Evolutionary conservation across 2,329 filamentous ascomycete species (phyloP), one percentile per base, ranked within the genome.

Genomic region (Graphiopsis chlorocephala): DNA sequence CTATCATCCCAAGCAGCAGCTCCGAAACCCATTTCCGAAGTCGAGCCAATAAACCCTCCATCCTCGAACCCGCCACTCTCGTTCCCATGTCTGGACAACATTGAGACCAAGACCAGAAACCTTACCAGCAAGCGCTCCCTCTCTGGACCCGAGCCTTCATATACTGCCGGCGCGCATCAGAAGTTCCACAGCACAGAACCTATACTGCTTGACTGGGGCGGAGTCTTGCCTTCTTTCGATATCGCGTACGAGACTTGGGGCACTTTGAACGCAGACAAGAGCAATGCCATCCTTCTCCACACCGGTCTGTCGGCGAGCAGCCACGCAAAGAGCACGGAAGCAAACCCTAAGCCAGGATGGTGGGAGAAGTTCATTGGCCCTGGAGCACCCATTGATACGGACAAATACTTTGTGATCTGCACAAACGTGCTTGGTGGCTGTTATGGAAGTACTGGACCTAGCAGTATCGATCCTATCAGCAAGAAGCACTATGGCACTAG

Each of bases 341-440:
- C 83, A 11, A 99, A 99, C 76, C 86, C 91, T 0, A 90, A 93
- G 76, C 90, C 93, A 0, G 95, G 95, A 3, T 99, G 95, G 95
- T 99, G 95, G 95, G 95, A 99, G 79, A 94, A 90, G 77, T 99
- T 99, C 76, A 98, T 99, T 73, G 95, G 95, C 0, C 90, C 93
- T 0, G 92, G 91, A 0, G 85, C 85, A 23, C 90, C 92, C 12
- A 80, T 99, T 11, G 92, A 99, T 77, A 99, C 95, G 1, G 81
- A 94, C 78, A 94, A 92, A 75, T 96, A 96, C 81, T 92, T 93
- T 74, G 81, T 99, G 66, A 92, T 99, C 67, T 99, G 95, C 80
- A 98, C 95, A 11, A 99, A 99, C 75, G 93, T 98, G 55, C 85
- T 99, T 38, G 95, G 95, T 60, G 93, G 95, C 6, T 99, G 95